Base-by-base conservation (phyloP, 1,284 basidiomycete genomes). In the Cystobasidiaceae sp. region DNA sequence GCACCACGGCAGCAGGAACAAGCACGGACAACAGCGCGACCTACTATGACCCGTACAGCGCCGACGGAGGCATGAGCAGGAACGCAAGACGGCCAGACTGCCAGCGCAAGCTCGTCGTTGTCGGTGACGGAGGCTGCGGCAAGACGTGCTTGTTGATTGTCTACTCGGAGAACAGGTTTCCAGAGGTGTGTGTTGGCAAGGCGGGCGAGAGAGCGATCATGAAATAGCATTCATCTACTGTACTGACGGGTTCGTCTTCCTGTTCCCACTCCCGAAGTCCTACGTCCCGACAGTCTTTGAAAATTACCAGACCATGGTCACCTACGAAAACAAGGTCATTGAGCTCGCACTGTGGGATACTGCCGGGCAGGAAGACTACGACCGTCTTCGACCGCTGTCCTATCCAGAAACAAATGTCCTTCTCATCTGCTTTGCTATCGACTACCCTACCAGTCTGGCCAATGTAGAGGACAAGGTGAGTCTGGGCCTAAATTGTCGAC, bases 291-390 rank as follows among this genome's bases (percentile, higher is more conserved):
- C 91, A 67, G 90, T 93, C 52, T 93, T 93, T 72, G 91, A 93
- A 80, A 81, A 80, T 75, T 81, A 75, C 44, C 61, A 59, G n/a
- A 65, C 45, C 13, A 37, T 63, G 54, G 60, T 63, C 37, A 52
- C 59, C 34, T 64, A 43, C 46, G 33, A 63, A 37, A 88, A 88
- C 71, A 92, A 90, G 79, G 87, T 90, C 77, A 88, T 94, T 72
- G 91, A 94, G 78, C 82, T 94, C 70, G 90, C 91, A 30, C 81
- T 94, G 69, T 93, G 91, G 91, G 91, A 94, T 88, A 94, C 91
- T 67, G 90, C 91, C 27, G 91, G 91, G 63, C 90, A 93, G 78
- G 91, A 93, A 74, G 82, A 83, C 71, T 81, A 82, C 74, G 81
- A 82, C 76, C 79, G 79, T 52, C 45, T 72, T 19, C 63, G 71